Base-by-base conservation (phyloP, 257 asterid species). In the Vinca minor region DNA sequence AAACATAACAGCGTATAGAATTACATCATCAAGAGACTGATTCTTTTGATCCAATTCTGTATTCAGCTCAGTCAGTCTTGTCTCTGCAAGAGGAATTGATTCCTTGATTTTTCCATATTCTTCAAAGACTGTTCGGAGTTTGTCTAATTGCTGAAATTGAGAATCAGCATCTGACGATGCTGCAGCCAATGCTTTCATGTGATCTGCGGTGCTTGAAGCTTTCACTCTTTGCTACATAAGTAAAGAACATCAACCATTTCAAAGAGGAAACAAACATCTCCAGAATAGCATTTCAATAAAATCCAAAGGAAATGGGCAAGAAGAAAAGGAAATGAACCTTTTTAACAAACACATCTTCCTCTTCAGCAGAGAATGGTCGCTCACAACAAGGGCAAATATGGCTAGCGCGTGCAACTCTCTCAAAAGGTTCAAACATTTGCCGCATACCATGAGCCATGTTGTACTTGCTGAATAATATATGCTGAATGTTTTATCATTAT, bases 11-110 rank as follows among this genome's bases (percentile, higher is more conserved):
- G 53, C 67, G 56, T 67, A 62, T 70, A n/a, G 28, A 65, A 59
- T 81, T 87, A 93, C 98, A 83, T 93, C 98, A 74, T 93, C 96
- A 68, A 84, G 96, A 75, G 89, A 85, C 77, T 85, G 97, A 75
- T 80, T 82, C 79, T 84, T 85, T 66, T 80, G 82, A 46, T 81
- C 84, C 81, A 93, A 79, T 46, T 89, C 97, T 78, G 80, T 94
- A 62, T 79, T 81, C 64, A 89, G 81, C 76, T 81, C 87, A 62
- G 68, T 76, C 69, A 89, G 76, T 61, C 76, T 81, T 68, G 74
- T 85, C 87, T 85, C 89, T 25, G 96, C 87, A 50, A 73, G 77
- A 66, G 98, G 97, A 76, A 93, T 81, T 64, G 81, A 74, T 55
- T 93, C 96, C 79, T 80, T 79, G 41, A 81, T 82, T 83, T 89